These are phyloP conservation scores for Betula pendula DNA, from an alignment of 306 rosid genomes.

Conservation along the genomic window DNA sequence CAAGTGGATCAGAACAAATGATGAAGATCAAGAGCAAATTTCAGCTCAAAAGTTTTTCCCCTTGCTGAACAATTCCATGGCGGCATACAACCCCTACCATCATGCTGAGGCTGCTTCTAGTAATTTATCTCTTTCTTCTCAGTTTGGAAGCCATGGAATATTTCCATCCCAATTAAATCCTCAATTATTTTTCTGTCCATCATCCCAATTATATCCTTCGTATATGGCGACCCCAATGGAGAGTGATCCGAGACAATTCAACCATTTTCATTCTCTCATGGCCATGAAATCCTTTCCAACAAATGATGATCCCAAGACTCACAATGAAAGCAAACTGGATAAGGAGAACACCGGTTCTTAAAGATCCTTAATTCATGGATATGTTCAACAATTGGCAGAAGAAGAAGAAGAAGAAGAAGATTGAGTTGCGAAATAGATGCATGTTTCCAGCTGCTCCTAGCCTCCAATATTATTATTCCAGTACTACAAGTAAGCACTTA, in stretches of 20 bases:
- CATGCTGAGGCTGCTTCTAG: conserved; percentile 52
- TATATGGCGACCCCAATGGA: conserved; percentile 43
- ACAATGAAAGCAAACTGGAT: conserved; percentile 16
- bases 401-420: too few species aligned
- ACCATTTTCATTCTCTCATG: conserved; percentile 44
- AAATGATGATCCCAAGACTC: conserved; percentile 43
- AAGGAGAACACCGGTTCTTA: conserved; percentile 37
- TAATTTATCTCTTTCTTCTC: conserved; percentile 58
- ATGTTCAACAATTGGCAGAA: conserved; percentile 17
- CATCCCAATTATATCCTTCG: conserved; percentile 53
- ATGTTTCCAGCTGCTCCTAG: background rate
- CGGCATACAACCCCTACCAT: conserved; percentile 38
- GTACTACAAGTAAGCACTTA: conserved; percentile 9
- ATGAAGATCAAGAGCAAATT: conserved; percentile 21
- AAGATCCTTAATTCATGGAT: conserved; percentile 3
- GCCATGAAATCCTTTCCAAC: conserved; percentile 44
- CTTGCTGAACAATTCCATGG: conserved; percentile 42
- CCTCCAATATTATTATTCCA: too few species aligned
- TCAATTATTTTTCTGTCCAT: conserved; percentile 45
- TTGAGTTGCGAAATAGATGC: background rate
- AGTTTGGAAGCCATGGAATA: conserved; percentile 58
- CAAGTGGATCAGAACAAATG: conserved; percentile 48
- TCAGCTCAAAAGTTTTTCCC: conserved; percentile 62
- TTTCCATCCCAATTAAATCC: conserved; percentile 48
- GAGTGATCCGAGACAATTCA: conserved; percentile 44